Percentiles rank a stretch among this genome's conserved stretches.
Conservation (phyloP, 495 filamentous ascomycete species). For the Aspergillus nanangensis region DNA sequence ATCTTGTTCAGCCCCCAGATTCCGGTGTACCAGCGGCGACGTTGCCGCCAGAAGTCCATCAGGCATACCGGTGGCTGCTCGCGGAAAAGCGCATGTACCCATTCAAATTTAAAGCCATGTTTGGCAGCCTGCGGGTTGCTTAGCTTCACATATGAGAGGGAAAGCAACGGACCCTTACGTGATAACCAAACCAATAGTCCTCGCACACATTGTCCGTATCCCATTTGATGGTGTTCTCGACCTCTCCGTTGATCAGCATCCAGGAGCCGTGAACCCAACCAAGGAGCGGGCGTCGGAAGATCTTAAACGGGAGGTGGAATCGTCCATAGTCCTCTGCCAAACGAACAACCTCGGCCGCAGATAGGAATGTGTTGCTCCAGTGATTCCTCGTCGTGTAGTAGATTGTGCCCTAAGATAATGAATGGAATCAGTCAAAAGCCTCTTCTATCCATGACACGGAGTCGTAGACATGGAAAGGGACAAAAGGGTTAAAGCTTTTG, state of each 20-base stretch:
- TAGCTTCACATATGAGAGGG: background rate
- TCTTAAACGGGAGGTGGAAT: constrained; percentile 5
- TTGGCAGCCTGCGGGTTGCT: constrained; percentile 2
- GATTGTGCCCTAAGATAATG: constrained; percentile 2
- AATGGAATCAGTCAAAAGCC: background rate
- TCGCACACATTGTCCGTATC: constrained; percentile 11
- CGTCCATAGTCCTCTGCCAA: constrained; percentile 8
- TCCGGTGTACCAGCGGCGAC: constrained; percentile 8
- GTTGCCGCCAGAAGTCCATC: constrained; percentile 2
- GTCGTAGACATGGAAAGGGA: no score
- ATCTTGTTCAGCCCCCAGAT: constrained; percentile 1
- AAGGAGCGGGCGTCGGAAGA: constrained; percentile 1
- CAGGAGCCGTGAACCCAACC: constrained; percentile 9
- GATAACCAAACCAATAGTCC: constrained; percentile 11
- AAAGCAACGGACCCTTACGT: constrained; percentile 1
- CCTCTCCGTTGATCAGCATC: constrained; percentile 7
- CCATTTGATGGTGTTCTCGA: constrained; percentile 7
- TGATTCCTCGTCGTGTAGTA: constrained; percentile 8
- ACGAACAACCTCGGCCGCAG: constrained; percentile 2
- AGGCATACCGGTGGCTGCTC: constrained; percentile 5
- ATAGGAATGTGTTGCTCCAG: constrained; percentile 3
- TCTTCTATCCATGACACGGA: no score
- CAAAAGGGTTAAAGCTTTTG: no score
- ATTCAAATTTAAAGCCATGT: constrained; percentile 9
- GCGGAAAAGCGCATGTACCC: constrained; percentile 7